Base-by-base conservation (phyloP, 805 yeast species). In the Lachancea nothofagi region DNA sequence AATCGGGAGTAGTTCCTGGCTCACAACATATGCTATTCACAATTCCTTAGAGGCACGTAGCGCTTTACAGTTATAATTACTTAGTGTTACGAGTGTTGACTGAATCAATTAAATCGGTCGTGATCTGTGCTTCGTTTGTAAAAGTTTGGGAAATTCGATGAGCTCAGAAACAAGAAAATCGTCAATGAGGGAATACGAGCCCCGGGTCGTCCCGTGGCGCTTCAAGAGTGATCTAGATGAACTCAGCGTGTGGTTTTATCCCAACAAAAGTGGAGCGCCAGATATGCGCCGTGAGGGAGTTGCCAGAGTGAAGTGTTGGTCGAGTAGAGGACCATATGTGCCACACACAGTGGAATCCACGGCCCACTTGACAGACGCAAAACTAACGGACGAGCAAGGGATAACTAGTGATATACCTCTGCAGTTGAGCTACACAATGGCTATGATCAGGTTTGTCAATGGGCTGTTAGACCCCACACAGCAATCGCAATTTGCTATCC, bases 381-480 rank as follows among this genome's bases (percentile, higher is more conserved):
- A 63, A 2, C 41, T 78, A 17, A 47, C 59, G 10, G 79, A 75
- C 43, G 67, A 67, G 24, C 42, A 49, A n/a, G 44, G 47, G 63
- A 13, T 55, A 56, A 34, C 46, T 5, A 40, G 38, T 8, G 48
- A 42, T 7, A 26, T 43, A 18, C 31, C 52, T 7, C 51, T 76
- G 2, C 71, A 77, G 44, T 51, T 78, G 45, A 67, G 80, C 4
- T 84, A 83, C 55, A 65, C 88, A 0, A 79, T 83, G 84, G 76
- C 87, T 0, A 53, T 89, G 9, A 79, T 87, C 20, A 67, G 94
- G 42, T 87, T 90, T 63, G 97, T 93, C 19, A 93, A 93, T 60
- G 97, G 97, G 2, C 60, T 87, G 3, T 61, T 93, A 26, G 98
- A 93, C 58, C 93, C 95, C 0, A 73, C 73, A 35, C 98, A 93